Evolutionary conservation across 257 asterid genomes (phyloP), one percentile per base, ranked within the genome.

Genomic region (Craterostigma plantagineum): DNA sequence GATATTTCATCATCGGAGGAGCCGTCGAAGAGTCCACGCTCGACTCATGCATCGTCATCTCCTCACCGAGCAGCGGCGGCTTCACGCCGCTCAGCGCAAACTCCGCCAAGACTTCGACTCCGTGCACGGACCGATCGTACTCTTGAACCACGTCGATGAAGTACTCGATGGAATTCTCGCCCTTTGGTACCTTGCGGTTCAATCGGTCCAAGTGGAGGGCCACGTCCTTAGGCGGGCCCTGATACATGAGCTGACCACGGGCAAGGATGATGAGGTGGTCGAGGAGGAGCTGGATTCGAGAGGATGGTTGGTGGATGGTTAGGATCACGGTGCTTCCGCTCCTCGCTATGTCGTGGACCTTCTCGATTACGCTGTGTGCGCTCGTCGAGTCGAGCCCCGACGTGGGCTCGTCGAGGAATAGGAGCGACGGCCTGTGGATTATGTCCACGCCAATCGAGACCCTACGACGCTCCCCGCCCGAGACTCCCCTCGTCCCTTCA

Each of bases 341-440:
- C 4, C 72, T 67, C 0, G 95, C 93, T 27, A 83, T 79, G 37
- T 76, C 75, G 16, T 73, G 91, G 43, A 83, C 82, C 62, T 73
- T 79, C 57, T 83, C 91, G 30, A 83, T 76, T 36, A 83, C 93
- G 18, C 81, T 79, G 50, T 73, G 67, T 0, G 95, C 91, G 34
- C 93, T 83, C n/a, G 93, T 83, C 38, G 95, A 83, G 62, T 83
- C 95, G 3, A 83, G 65, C 0, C 95, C 95, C 0, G 93, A 79
- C 16, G 95, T 83, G 0, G 93, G 95, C 56, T 83, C 95, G 53
- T 83, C 95, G 43, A 79, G 48, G 66, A 83, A 83, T 3, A 79
- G 56, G 16, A 79, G 72, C 2, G 83, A 66, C 0, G 95, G 95
- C 13, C 86, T 91, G 37, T 83, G 95, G 49, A 83, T 83, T 51